Evolutionary conservation across 257 asterid genomes (phyloP).

Genomic region (Salvia rosmarinus): DNA sequence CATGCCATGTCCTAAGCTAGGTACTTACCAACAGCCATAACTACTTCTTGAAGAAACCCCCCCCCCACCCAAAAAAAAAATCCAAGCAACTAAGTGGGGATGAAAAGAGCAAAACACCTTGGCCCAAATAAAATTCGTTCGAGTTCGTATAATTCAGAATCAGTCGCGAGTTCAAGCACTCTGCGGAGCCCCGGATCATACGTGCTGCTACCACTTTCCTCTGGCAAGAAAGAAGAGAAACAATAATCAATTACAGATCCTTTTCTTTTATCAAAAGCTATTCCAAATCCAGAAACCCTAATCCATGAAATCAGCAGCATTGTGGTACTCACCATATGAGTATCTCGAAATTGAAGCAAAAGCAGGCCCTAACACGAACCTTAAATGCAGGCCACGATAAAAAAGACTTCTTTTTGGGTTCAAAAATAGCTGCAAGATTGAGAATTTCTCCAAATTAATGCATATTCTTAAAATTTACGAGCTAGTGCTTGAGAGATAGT

Average conservation of each 20-base stretch:
- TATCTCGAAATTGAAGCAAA: slow-evolving; percentile 50
- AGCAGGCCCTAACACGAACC: slow-evolving; percentile 42
- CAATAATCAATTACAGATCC: slow-evolving; percentile 4
- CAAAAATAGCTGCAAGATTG: slow-evolving; percentile 32
- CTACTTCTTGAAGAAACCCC: no score
- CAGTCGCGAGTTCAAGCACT: slow-evolving; percentile 87
- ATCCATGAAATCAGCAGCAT: slow-evolving; percentile 14
- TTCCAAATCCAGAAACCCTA: background rate
- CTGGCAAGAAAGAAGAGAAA: slow-evolving; percentile 36
- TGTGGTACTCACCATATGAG: slow-evolving; percentile 43
- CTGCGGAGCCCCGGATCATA: slow-evolving; percentile 74
- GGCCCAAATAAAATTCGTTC: slow-evolving; percentile 84
- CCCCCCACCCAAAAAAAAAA: background rate
- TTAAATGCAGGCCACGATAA: slow-evolving; percentile 36
- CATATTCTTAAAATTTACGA: background rate
- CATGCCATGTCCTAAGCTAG: no score
- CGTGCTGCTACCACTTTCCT: slow-evolving; percentile 40
- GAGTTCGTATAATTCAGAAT: slow-evolving; percentile 79
- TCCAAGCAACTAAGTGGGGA: background rate
- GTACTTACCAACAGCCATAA: no score
- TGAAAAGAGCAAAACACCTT: slow-evolving; percentile 54
- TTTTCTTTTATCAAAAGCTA: background rate
- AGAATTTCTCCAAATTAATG: slow-evolving; percentile 10
- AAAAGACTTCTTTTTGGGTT: slow-evolving; percentile 24
- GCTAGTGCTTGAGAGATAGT: background rate